Evolutionary conservation across 257 asterid species (phyloP).

Genomic region (Primulina eburnea): DNA sequence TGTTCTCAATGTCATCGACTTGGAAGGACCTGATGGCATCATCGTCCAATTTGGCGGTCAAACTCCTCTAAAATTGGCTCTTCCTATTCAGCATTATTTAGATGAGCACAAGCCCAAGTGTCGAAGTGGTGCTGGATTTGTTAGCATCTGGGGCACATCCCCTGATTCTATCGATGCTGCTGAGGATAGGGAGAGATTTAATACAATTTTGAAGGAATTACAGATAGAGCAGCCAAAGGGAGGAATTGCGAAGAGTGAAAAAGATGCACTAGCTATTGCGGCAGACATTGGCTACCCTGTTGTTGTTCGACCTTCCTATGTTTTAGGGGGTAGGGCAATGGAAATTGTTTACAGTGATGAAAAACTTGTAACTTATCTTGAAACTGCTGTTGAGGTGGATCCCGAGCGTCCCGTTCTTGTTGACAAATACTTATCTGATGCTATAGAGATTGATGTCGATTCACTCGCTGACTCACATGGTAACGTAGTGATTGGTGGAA

Average conservation of each 20-base stretch:
- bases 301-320: constrained; percentile 96
- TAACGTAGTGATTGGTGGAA: constrained; percentile 94
- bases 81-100: constrained; percentile 73
- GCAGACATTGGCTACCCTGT: constrained; percentile 90
- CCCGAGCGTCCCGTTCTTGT: constrained; percentile 94
- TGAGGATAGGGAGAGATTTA: constrained; percentile 91
- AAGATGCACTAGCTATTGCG: constrained; percentile 89
- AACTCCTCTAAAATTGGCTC: constrained; percentile 84
- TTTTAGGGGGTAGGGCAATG: constrained; percentile 98
- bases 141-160: constrained; percentile 94
- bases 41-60: constrained; percentile 99
- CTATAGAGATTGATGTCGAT: constrained; percentile 85
- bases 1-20: constrained; percentile 81
- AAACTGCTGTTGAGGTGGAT: constrained; percentile 91
- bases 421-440: constrained; percentile 84
- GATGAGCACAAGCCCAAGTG: constrained; percentile 60
- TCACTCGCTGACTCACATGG: constrained; percentile 78
- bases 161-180: constrained; percentile 98
- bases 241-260: constrained; percentile 89
- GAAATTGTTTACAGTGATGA: constrained; percentile 94
- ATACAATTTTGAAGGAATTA: constrained; percentile 70
- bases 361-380: constrained; percentile 73
- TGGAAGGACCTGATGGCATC: constrained; percentile 96
- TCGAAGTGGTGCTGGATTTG: constrained; percentile 63
- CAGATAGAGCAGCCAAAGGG: constrained; percentile 96